These are phyloP conservation scores for Fusarium burgessii DNA, from an alignment of 2,329 filamentous ascomycete genomes.

Conservation along the genomic window DNA sequence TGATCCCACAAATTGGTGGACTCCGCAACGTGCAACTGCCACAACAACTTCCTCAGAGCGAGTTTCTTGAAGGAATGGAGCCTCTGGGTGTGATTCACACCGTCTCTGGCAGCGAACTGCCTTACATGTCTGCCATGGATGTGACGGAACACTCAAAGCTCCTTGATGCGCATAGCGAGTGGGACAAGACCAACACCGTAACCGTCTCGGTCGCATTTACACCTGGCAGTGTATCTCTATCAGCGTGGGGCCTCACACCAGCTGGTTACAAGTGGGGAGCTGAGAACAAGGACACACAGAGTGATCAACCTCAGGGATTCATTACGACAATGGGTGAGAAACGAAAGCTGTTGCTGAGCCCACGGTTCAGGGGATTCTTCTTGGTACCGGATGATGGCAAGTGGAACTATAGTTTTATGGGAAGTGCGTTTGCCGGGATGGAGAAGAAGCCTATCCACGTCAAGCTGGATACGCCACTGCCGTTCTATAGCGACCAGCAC, in stretches of 20 bases:
- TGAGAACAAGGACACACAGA: conserved; percentile 92
- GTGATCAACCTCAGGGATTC: conserved; percentile 95
- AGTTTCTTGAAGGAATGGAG: conserved; percentile 87
- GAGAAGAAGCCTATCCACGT: conserved; percentile 94
- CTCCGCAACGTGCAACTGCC: conserved; percentile 92
- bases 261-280: conserved; percentile 96
- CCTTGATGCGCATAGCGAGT: conserved; percentile 78
- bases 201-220: conserved; percentile 98
- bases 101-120: conserved; percentile 91
- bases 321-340: conserved; percentile 93
- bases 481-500: conserved; percentile 94
- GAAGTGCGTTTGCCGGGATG: conserved; percentile 84
- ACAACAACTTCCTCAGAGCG: conserved; percentile 89
- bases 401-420: conserved; percentile 99
- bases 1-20: conserved; percentile 96
- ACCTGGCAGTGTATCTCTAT: conserved; percentile 93
- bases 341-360: conserved; percentile 91
- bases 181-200: conserved; percentile 85
- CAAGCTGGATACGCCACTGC: conserved; percentile 89
- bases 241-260: conserved; percentile 92
- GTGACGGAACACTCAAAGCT: conserved; percentile 94
- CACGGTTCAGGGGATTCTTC: conserved; percentile 96
- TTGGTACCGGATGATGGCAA: conserved; percentile 88
- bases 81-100: conserved; percentile 96
- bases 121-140: conserved; percentile 95